Percentiles rank a stretch among this genome's conserved stretches.
phyloP scores from a whole-genome alignment of 257 asterid genomes.

The Anisodus tanguticus region DNA sequence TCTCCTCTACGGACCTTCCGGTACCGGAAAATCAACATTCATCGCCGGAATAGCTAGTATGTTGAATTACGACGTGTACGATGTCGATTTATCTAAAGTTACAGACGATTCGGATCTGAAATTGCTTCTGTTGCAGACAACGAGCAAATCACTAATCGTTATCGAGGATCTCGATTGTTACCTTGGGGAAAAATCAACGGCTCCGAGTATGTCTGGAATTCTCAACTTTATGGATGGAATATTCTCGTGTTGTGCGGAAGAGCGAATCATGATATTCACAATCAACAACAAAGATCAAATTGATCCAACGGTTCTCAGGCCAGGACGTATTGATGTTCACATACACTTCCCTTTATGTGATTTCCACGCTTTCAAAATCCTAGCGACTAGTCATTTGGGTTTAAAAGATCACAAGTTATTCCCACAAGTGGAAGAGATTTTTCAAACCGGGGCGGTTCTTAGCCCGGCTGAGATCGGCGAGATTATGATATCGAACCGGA shows the following conservation, averaged over 20 bases:
- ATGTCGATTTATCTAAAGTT: conserved; percentile 64
- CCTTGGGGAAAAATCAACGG: conserved; percentile 54
- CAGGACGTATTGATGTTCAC: conserved; percentile 87
- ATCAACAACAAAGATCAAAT: conserved; percentile 68
- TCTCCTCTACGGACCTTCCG: conserved; percentile 74
- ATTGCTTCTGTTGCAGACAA: conserved; percentile 67
- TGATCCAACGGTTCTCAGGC: conserved; percentile 68
- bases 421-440: conserved; percentile 75
- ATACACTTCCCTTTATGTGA: conserved; percentile 80
- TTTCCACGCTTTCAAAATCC: conserved; percentile 65
- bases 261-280: conserved; percentile 78
- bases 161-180: conserved; percentile 85
- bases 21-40: conserved; percentile 89
- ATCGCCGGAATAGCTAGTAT: conserved; percentile 77
- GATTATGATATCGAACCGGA: conserved; percentile 85
- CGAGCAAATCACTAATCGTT: conserved; percentile 67
- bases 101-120: conserved; percentile 76
- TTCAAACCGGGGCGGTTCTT: conserved; percentile 74
- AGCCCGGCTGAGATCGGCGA: conserved; percentile 89
- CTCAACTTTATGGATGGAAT: conserved; percentile 92
- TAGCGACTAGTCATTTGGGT: conserved; percentile 79
- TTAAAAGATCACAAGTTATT: conserved; percentile 79
- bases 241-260: conserved; percentile 85
- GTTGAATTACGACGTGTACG: conserved; percentile 75
- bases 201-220: conserved; percentile 66